Base-by-base conservation (phyloP, 75 land plant species). In the Picea glauca region DNA sequence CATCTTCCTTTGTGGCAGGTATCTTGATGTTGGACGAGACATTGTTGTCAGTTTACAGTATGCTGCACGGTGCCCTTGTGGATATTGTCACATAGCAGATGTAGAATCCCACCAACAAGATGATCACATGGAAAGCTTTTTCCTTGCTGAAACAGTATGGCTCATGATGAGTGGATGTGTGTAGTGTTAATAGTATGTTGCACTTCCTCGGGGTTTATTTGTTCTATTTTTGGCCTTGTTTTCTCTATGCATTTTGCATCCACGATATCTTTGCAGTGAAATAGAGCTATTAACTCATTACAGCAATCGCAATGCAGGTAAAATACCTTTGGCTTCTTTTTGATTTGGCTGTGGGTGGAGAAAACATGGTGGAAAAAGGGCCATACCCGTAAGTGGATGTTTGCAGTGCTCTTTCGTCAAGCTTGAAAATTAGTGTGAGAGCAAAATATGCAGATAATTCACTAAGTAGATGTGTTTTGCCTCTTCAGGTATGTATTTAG, bases 71-170 rank as follows among this genome's bases (percentile, higher is more conserved):
- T 98, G 98, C 83, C 91, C 94, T 58, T 98, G 99, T 87, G 99
- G 99, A 78, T 98, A 98, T 82, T 98, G 99, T 78, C 99, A 95
- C 68, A 98, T 98, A 81, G 81, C 91, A 66, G 99, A 98, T 87
- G 99, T 98, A 30, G 99, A 98, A 81, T 83, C 89, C 58, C 99
- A 98, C 78, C 76, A 86, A 76, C 94, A 93, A 79, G 99, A 93
- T 76, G 99, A 98, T 84, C 99, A 98, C 80, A 98, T 98, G 99
- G 99, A 98, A 79, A 98, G 99, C 88, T 98, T 95, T 76, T 98
- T 98, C 83, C 92, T 98, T 13, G 92, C 99, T 62, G 99, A 98
- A 87, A 98, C 99, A 33, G 99, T 98, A 88, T 50, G 96, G 56
- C 50, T 60, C 31, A 50, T 70, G 57, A 82, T 81, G 58, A 63